Base-by-base conservation (phyloP, 2,329 filamentous ascomycete genomes). In the Cercospora canescens region DNA sequence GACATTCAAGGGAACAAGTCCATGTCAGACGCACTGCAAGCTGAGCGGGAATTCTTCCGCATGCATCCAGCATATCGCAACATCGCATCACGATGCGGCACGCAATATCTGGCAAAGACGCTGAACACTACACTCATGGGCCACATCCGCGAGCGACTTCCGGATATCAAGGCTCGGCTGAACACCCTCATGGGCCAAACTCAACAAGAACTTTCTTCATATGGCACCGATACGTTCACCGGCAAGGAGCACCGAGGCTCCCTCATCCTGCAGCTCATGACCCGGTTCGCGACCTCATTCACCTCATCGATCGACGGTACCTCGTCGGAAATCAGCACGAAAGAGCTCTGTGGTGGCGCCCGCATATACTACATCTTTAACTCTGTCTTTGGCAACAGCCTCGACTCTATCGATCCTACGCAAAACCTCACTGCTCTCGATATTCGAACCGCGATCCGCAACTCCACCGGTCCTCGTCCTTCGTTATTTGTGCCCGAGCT, bases 141-240 rank as follows among this genome's bases (percentile, higher is more conserved):
- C 24, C 95, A 99, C 76, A 99, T 99, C 76, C 91, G 95, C 67
- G 95, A 99, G 78, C 89, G 95, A 55, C 83, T 99, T 73, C 95
- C 95, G 32, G 95, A 99, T 79, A 99, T 99, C 83, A 99, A 99
- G 81, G 95, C 95, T 58, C 90, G 95, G 63, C 85, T 99, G 68
- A 99, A 99, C 80, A 99, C 95, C 0, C 83, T 99, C 60, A 99
- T 99, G 95, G 95, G 95, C n/a, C 95, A 99, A 80, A 98, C 95
- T 57, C 95, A 99, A 77, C 95, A 99, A 82, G 95, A 99, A 79
- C 86, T 99, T 64, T 95, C 95, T 50, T 97, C 94, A 79, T 99
- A 99, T 77, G 95, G 95, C 39, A 96, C 98, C 77, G 96, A 95
- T 83, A 92, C 96, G 74, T 99, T 99, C 78, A 96, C 92, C 69